phyloP scores from a whole-genome alignment of 352 stramenopile genomes.

The Thraustochytrium sp. region DNA sequence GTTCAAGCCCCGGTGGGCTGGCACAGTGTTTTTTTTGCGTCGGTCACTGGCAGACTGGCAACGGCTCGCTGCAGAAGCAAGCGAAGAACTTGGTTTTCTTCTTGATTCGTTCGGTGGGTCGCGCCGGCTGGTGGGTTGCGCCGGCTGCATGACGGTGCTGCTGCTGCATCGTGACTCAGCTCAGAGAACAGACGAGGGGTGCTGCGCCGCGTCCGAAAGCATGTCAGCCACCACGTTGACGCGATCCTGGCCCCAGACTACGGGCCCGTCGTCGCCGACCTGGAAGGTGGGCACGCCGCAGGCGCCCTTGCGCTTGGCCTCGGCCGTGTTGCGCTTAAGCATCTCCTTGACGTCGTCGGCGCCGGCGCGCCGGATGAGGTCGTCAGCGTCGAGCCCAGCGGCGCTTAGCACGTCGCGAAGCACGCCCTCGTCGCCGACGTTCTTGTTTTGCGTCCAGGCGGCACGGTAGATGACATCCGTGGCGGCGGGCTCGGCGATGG shows the following conservation, averaged over 20 bases:
- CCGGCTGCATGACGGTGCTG: no score
- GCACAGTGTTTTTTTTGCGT: no score
- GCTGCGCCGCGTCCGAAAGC: background rate
- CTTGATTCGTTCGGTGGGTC: background rate
- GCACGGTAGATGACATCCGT: background rate
- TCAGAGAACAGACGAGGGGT: background rate
- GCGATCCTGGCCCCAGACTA: conserved; percentile 32
- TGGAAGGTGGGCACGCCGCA: conserved; percentile 16
- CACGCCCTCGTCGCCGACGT: conserved; percentile 4
- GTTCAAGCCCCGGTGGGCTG: no score
- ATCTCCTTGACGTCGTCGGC: background rate
- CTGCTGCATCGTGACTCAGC: no score
- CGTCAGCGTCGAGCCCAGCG: background rate
- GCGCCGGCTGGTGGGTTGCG: background rate
- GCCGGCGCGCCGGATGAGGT: background rate
- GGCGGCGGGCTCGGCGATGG: background rate
- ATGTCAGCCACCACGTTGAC: conserved; percentile 24
- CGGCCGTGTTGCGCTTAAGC: background rate
- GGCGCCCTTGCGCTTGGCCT: background rate
- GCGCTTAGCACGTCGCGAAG: background rate
- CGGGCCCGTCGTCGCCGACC: background rate
- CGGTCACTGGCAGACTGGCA: no score
- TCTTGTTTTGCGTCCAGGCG: conserved; percentile 5
- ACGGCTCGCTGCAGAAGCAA: no score
- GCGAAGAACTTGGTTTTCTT: no score